Evolutionary conservation across 2,329 filamentous ascomycete species (phyloP).

Genomic region (Podosphaera fusca): DNA sequence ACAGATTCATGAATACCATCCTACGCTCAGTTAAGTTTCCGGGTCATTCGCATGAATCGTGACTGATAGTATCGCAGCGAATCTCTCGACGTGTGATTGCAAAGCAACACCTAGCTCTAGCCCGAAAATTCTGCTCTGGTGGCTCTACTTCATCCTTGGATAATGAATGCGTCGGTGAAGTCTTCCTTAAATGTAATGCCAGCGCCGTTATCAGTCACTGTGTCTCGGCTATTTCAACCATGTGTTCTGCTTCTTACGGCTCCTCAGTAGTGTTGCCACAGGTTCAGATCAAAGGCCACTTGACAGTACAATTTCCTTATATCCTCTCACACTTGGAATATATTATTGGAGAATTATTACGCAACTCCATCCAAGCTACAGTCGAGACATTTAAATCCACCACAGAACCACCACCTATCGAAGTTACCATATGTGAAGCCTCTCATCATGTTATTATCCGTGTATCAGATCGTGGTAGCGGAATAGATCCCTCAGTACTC

Average conservation of each 20-base stretch:
- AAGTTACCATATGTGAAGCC: slow-evolving; percentile 85
- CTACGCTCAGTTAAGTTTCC: slow-evolving; percentile 48
- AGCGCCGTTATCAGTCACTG: slow-evolving; percentile 73
- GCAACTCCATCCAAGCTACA: slow-evolving; percentile 84
- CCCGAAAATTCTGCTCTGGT: slow-evolving; percentile 49
- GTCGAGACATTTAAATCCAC: slow-evolving; percentile 32
- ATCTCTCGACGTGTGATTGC: slow-evolving; percentile 93
- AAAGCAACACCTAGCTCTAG: slow-evolving; percentile 86
- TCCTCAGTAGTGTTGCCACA: slow-evolving; percentile 50
- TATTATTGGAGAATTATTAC: slow-evolving; percentile 81
- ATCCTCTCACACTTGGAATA: slow-evolving; percentile 93
- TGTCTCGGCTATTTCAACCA: slow-evolving; percentile 48
- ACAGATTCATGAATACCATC: slow-evolving; percentile 88
- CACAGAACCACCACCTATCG: slow-evolving; percentile 49
- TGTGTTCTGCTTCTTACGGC: slow-evolving; percentile 56
- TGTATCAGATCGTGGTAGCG: slow-evolving; percentile 85
- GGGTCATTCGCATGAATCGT: background rate
- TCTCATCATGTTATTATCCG: slow-evolving; percentile 89
- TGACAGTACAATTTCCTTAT: slow-evolving; percentile 82
- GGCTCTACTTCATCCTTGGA: slow-evolving; percentile 42
- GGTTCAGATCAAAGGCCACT: slow-evolving; percentile 63
- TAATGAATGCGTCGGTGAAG: slow-evolving; percentile 82
- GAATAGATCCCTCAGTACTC: slow-evolving; percentile 62
- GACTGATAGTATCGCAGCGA: slow-evolving; percentile 27
- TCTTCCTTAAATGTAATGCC: slow-evolving; percentile 82